A percentile compares a stretch with the other conserved stretches of the same genome.
Conservation (phyloP, 176 grass and related monocot species). For the Saccharum spontaneum region DNA sequence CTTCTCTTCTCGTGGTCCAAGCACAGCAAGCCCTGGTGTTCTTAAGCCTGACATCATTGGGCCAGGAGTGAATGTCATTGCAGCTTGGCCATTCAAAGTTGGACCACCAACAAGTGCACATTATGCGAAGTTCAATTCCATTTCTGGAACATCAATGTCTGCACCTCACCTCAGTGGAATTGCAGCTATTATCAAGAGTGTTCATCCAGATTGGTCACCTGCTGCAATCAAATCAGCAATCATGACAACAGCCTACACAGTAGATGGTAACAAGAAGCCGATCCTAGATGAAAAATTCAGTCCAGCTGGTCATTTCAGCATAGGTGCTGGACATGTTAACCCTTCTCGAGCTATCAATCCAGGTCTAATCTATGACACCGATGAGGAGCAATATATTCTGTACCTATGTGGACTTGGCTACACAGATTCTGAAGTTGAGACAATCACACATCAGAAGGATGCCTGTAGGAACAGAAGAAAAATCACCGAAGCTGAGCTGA, state of each 20-base stretch:
- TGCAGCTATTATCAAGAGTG: slow-evolving; percentile 42
- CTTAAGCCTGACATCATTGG: slow-evolving; percentile 53
- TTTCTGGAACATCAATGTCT: slow-evolving; percentile 49
- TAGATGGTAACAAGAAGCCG: background rate
- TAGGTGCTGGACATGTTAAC: slow-evolving; percentile 47
- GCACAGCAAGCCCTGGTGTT: slow-evolving; percentile 2
- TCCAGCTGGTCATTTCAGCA: slow-evolving; percentile 21
- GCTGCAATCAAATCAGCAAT: slow-evolving; percentile 43
- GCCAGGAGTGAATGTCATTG: slow-evolving; percentile 43
- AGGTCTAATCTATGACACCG: slow-evolving; percentile 43
- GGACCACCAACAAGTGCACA: background rate
- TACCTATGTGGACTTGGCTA: slow-evolving; percentile 37
- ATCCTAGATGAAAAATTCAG: slow-evolving; percentile 32
- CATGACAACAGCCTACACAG: slow-evolving; percentile 40
- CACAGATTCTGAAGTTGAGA: slow-evolving; percentile 14
- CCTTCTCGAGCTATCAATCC: slow-evolving; percentile 29
- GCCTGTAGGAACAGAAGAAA: slow-evolving; percentile 20
- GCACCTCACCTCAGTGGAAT: slow-evolving; percentile 57
- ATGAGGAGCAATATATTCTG: slow-evolving; percentile 23
- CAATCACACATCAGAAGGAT: slow-evolving; percentile 22
- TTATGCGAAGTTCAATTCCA: background rate
- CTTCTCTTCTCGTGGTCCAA: slow-evolving; percentile 63
- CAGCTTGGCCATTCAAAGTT: slow-evolving; percentile 38
- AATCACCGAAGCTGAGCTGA: slow-evolving; percentile 32
- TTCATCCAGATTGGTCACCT: slow-evolving; percentile 45